These are phyloP conservation scores for Lunularia cruciata DNA, from an alignment of 225 moss, liverwort and hornwort species.

Conservation along the genomic window DNA sequence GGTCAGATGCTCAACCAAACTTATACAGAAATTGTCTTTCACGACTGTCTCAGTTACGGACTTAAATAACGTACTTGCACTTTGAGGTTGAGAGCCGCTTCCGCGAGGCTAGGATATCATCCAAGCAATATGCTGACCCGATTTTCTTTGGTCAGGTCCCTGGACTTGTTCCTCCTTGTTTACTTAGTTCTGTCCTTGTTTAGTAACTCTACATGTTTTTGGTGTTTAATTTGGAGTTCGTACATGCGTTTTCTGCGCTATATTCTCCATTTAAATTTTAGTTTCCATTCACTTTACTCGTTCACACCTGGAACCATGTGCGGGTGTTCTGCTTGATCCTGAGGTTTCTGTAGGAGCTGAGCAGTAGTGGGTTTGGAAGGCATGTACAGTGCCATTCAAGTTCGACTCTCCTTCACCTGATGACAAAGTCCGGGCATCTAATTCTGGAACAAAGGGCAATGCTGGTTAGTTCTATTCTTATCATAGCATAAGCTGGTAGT, in stretches of 20 bases:
- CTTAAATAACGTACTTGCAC: neutral
- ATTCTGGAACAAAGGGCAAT: slow-evolving; percentile 50
- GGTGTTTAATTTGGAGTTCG: no score
- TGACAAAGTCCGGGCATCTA: slow-evolving; percentile 70
- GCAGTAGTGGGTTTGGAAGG: slow-evolving; percentile 30
- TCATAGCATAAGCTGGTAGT: slow-evolving; percentile 4
- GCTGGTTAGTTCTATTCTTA: slow-evolving; percentile 29
- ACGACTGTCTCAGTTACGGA: neutral
- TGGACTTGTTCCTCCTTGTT: no score
- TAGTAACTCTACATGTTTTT: no score
- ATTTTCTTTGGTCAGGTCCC: no score
- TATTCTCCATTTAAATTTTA: no score
- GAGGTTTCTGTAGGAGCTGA: slow-evolving; percentile 19
- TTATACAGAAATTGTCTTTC: neutral
- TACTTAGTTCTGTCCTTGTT: neutral
- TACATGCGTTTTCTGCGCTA: no score
- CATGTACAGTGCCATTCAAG: slow-evolving; percentile 73
- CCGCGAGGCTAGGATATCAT: no score
- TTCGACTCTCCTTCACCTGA: slow-evolving; percentile 88
- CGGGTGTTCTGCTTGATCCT: slow-evolving; percentile 25
- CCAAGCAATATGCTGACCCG: no score
- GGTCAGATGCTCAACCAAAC: slow-evolving; percentile 30
- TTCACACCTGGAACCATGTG: slow-evolving; percentile 7
- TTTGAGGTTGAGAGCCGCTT: neutral
- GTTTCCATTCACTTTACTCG: neutral